Evolutionary conservation across 495 filamentous ascomycete genomes (phyloP).

Genomic region (Penicillium daleae): DNA sequence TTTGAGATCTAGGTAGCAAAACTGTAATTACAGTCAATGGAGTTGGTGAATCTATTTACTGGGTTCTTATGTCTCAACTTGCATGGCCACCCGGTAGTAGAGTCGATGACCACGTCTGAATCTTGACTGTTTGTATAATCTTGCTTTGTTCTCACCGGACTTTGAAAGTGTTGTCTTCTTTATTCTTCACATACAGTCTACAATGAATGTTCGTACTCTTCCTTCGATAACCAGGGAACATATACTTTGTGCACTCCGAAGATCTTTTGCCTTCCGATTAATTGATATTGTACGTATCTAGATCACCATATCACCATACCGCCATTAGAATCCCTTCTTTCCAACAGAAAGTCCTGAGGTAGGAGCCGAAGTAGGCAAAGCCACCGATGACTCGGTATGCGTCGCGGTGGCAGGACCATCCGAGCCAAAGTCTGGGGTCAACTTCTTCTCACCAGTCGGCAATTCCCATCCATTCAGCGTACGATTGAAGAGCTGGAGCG

Average conservation of each 20-base stretch:
- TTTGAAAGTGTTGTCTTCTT: too few relatives aligned
- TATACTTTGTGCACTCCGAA: background rate
- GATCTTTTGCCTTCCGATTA: background rate
- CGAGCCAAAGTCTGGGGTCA: constrained; percentile 49
- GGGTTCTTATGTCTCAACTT: too few relatives aligned
- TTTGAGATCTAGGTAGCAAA: too few relatives aligned
- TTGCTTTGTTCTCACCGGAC: too few relatives aligned
- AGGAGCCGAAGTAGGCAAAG: constrained; percentile 36
- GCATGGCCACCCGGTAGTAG: too few relatives aligned
- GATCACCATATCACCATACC: background rate
- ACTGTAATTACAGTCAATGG: too few relatives aligned
- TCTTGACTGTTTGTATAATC: too few relatives aligned
- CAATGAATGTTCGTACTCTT: too few relatives aligned
- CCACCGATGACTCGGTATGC: constrained; percentile 59
- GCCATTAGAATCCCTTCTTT: background rate
- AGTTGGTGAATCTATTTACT: too few relatives aligned
- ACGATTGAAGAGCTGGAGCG: constrained; percentile 57
- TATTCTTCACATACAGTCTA: too few relatives aligned
- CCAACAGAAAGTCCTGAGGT: background rate
- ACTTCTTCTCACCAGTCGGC: constrained; percentile 49
- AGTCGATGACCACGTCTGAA: too few relatives aligned
- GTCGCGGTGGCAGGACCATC: constrained; percentile 55
- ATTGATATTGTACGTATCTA: background rate
- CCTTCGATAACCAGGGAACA: background rate
- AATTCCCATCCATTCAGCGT: constrained; percentile 58